These are phyloP conservation scores for Globisporangium perplexum DNA, from an alignment of 352 stramenopile species.

Conservation along the genomic window DNA sequence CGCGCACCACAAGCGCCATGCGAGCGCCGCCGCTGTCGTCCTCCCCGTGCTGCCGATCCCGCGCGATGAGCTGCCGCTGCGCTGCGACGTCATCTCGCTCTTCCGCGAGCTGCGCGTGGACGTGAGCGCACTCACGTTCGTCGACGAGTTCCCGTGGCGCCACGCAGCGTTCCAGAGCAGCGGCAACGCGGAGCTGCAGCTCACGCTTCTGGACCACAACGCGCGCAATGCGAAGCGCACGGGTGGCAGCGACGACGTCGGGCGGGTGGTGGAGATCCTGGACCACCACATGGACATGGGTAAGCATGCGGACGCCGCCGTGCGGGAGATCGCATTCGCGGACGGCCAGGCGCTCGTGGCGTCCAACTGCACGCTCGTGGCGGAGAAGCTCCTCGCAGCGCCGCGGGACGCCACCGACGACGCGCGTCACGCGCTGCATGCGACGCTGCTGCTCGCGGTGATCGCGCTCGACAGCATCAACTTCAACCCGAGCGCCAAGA, in stretches of 20 bases:
- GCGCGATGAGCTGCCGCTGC: conserved; percentile 52
- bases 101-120: conserved; percentile 53
- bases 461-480: conserved; percentile 80
- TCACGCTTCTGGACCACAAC: conserved; percentile 78
- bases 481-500: conserved; percentile 67
- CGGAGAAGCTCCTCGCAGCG: conserved; percentile 31
- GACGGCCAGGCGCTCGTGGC: conserved; percentile 62
- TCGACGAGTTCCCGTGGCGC: conserved; percentile 71
- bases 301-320: conserved; percentile 27
- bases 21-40: conserved; percentile 19
- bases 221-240: conserved; percentile 59
- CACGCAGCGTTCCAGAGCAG: conserved; percentile 10
- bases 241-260: conserved; percentile 14
- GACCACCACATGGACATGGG: conserved; percentile 74
- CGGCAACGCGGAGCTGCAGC: conserved; percentile 12
- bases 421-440: conserved; percentile 4
- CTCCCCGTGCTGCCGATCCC: conserved; percentile 60
- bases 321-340: conserved; percentile 63
- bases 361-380: conserved; percentile 77
- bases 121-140: conserved; percentile 50
- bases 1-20: conserved; percentile 33
- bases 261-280: conserved; percentile 62
- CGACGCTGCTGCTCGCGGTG: conserved; percentile 71
- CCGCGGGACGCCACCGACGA: background rate
- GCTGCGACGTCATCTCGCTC: conserved; percentile 61